phyloP scores from a whole-genome alignment of 108 stramenopile species.

The Nitzschia sp. region DNA sequence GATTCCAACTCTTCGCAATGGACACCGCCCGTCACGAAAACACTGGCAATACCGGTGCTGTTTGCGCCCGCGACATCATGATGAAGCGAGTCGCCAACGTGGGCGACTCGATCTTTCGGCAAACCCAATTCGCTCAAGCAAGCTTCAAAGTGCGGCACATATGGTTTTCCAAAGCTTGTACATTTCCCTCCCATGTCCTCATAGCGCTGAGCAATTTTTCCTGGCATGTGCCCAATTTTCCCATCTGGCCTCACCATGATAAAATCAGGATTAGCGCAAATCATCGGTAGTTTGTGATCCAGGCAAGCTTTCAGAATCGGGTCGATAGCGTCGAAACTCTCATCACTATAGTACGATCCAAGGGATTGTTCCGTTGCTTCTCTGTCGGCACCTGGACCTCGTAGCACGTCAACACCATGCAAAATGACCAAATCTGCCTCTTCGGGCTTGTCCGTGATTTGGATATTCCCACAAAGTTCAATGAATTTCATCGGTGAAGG shows the following conservation, averaged over 20 bases:
- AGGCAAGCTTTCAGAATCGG: conserved; percentile 46
- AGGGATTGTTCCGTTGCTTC: conserved; percentile 22
- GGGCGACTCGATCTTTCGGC: conserved; percentile 33
- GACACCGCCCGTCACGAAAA: conserved; percentile 77
- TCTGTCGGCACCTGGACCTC: conserved; percentile 23
- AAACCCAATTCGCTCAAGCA: conserved; percentile 51
- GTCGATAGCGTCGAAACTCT: conserved; percentile 38
- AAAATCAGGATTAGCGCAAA: conserved; percentile 85
- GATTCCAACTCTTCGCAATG: conserved; percentile 60
- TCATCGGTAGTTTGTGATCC: conserved; percentile 56
- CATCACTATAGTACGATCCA: conserved; percentile 10
- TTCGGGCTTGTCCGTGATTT: conserved; percentile 40
- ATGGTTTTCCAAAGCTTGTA: conserved; percentile 77
- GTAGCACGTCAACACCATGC: conserved; percentile 67
- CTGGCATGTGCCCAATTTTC: conserved; percentile 70
- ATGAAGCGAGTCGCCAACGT: conserved; percentile 89
- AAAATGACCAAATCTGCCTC: conserved; percentile 77
- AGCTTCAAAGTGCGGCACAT: conserved; percentile 61
- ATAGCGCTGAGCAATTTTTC: conserved; percentile 68
- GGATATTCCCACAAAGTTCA: conserved; percentile 54
- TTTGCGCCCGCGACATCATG: conserved; percentile 89
- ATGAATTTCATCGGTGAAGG: conserved; percentile 53
- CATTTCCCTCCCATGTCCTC: conserved; percentile 48
- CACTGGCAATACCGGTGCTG: conserved; percentile 54
- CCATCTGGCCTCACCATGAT: conserved; percentile 54